Percentiles rank a stretch among this genome's conserved stretches.
phyloP scores from a whole-genome alignment of 805 yeast species.

The Yamadazyma kitorensis region DNA sequence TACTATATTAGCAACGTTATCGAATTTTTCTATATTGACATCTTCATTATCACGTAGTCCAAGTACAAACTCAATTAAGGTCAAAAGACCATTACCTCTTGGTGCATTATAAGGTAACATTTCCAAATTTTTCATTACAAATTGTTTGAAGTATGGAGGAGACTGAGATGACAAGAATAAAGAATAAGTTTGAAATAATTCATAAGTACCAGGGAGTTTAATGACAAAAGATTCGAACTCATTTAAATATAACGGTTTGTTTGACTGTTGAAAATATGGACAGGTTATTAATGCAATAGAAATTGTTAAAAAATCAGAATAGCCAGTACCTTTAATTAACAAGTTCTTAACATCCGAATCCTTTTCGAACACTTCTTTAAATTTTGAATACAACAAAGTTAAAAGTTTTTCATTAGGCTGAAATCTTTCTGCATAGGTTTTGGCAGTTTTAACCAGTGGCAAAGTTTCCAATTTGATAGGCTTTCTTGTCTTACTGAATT shows the following conservation, averaged over 20 bases:
- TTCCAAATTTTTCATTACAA: constrained; percentile 51
- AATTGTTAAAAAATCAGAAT: constrained; percentile 54
- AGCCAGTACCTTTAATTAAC: constrained; percentile 64
- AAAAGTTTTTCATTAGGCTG: constrained; percentile 20
- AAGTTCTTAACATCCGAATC: constrained; percentile 52
- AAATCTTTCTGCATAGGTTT: constrained; percentile 16
- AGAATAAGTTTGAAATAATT: constrained; percentile 59
- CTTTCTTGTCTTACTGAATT: constrained; percentile 34
- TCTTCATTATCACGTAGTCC: constrained; percentile 76
- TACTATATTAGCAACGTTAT: constrained; percentile 63
- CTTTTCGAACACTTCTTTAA: constrained; percentile 32
- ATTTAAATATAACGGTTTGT: constrained; percentile 8
- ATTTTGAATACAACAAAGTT: constrained; percentile 25
- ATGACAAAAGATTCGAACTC: constrained; percentile 33
- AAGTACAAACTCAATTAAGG: constrained; percentile 71
- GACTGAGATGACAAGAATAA: constrained; percentile 50
- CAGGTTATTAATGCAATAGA: constrained; percentile 42
- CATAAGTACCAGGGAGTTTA: constrained; percentile 58
- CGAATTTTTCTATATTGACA: constrained; percentile 61
- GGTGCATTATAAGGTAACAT: constrained; percentile 53
- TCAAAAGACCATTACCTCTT: constrained; percentile 60
- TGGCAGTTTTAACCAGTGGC: constrained; percentile 7
- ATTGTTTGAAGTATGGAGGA: constrained; percentile 44
- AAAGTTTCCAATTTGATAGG: constrained; percentile 20
- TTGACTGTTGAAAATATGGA: constrained; percentile 22